Conservation (phyloP, 192 early-diverging fungal genomes). For the Mortierella antarctica region DNA sequence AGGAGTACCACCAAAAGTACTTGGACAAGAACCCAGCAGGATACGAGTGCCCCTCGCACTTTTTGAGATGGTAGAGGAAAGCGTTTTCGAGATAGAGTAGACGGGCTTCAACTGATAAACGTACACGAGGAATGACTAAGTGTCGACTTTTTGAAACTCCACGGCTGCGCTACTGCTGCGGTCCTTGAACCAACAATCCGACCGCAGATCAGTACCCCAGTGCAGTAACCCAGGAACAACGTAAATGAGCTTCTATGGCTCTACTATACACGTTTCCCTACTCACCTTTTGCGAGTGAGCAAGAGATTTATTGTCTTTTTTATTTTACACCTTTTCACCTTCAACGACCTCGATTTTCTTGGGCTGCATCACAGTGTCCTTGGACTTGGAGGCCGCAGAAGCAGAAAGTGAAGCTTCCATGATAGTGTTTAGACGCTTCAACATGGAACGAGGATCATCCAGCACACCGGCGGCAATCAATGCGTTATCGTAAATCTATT, state of each 20-base stretch:
- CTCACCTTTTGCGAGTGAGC: no score
- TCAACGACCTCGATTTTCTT: slow-evolving; percentile 52
- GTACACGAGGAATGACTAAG: background rate
- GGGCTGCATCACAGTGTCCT: slow-evolving; percentile 41
- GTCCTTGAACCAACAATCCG: no score
- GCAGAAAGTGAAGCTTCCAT: slow-evolving; percentile 54
- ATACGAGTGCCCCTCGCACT: slow-evolving; percentile 66
- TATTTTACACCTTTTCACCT: slow-evolving; percentile 41
- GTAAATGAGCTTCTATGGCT: no score
- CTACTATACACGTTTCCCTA: no score
- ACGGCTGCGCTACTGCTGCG: no score
- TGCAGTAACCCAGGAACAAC: no score
- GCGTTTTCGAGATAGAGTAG: background rate
- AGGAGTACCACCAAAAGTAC: slow-evolving; percentile 85
- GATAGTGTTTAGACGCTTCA: slow-evolving; percentile 74
- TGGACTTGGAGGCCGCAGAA: slow-evolving; percentile 17
- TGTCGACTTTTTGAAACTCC: background rate
- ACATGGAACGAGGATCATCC: slow-evolving; percentile 82
- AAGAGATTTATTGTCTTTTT: background rate
- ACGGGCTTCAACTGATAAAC: background rate
- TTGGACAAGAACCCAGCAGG: slow-evolving; percentile 79
- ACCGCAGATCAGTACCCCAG: background rate
- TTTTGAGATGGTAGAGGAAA: slow-evolving; percentile 50
- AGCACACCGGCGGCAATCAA: slow-evolving; percentile 80
- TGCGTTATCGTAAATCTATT: slow-evolving; percentile 75